Base-by-base conservation (phyloP, 805 yeast species). In the Metschnikowia reukaufii region DNA sequence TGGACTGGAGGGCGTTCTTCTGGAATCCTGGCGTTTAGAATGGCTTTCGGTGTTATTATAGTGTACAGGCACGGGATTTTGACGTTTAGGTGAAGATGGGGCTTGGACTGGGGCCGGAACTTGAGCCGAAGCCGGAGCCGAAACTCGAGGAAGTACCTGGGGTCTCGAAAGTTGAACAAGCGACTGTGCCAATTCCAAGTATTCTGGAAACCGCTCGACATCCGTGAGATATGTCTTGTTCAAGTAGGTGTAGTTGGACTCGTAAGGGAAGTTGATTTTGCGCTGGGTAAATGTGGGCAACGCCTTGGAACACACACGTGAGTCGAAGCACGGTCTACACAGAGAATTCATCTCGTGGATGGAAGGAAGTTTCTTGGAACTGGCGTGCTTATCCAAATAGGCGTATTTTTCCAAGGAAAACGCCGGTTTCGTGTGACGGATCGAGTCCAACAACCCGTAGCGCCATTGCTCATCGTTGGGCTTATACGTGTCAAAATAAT, bases 181-280 rank as follows among this genome's bases (percentile, higher is more conserved):
- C 5, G 71, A 64, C 45, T 68, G 73, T 21, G 79, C 79, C 49
- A 75, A 65, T 49, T 74, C 77, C 48, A 78, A 64, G 48, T 75
- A 71, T 48, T 74, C 76, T 5, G 79, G 79, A 51, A 75, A 75
- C 49, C 63, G 59, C 44, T 74, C 74, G 38, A 77, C 74, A 57
- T 78, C 82, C 34, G 66, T 68, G 57, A 77, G 60, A 54, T 77
- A 78, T 2, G 81, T 77, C 42, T 70, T 58, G 46, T 70, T 66
- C 58, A 77, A 72, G 56, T 77, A 77, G 15, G 79, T 72, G 57
- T 78, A 77, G 54, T 78, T 77, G 20, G 76, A 73, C 52, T 77
- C 78, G 60, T 73, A 78, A 4, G 83, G 83, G 56, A 76, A 78
- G 57, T 77, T 74, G 47, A 72, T 67, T 51, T 70, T 71, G 43